phyloP scores from a whole-genome alignment of 2,329 filamentous ascomycete genomes.

The Emmonsiellopsis sp. region DNA sequence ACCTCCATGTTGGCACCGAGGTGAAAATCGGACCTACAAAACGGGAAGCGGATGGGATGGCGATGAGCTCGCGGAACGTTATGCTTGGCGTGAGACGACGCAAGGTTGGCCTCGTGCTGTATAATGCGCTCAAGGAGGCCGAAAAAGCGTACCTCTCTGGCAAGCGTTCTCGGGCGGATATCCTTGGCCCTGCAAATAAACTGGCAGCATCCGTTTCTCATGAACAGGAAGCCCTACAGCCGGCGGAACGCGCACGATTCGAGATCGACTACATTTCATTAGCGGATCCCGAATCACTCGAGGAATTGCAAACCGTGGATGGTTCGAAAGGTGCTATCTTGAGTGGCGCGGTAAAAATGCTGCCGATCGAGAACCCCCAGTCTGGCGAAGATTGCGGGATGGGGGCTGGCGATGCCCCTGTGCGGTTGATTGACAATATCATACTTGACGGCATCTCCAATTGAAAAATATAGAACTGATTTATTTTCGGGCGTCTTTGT shows the following conservation, averaged over 20 bases:
- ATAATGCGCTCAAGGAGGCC: conserved; percentile 59
- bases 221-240: conserved; percentile 53
- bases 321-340: conserved; percentile 65
- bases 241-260: conserved; percentile 57
- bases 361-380: conserved; percentile 62
- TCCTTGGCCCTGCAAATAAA: conserved; percentile 62
- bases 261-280: conserved; percentile 91
- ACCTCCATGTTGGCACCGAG: conserved; percentile 71
- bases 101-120: conserved; percentile 62
- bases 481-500: not conserved
- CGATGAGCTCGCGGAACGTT: conserved; percentile 86
- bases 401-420: conserved; percentile 63
- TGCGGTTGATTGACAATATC: conserved; percentile 91
- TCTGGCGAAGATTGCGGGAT: conserved; percentile 62
- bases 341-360: conserved; percentile 85
- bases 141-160: conserved; percentile 55
- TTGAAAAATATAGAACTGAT: conserved; percentile 1
- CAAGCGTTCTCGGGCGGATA: conserved; percentile 49
- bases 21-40: conserved; percentile 67
- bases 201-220: conserved; percentile 48
- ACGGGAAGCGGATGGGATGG: conserved; percentile 72
- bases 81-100: conserved; percentile 75
- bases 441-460: conserved; percentile 45
- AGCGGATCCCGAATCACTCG: conserved; percentile 73
- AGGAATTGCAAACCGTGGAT: conserved; percentile 67